A percentile compares a stretch with the other conserved stretches of the same genome.
Conservation (phyloP, 148 eudicot genomes). For the Heliosperma pusillum region DNA sequence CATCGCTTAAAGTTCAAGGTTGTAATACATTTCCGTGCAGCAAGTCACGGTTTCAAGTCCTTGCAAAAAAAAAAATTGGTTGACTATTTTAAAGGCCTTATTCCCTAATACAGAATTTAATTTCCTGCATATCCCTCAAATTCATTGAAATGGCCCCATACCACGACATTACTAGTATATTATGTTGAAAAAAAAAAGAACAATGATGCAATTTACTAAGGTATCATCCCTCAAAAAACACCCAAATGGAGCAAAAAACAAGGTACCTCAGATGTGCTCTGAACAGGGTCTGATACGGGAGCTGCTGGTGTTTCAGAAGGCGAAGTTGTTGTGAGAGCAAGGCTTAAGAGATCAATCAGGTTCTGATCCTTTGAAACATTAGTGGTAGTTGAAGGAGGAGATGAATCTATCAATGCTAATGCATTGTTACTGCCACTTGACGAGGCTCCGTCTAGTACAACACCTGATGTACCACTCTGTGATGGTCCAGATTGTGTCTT, state of each 20-base stretch:
- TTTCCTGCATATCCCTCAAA: too few species aligned
- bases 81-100: background rate
- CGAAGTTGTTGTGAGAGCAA: conserved; percentile 50
- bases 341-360: conserved; percentile 69
- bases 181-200: background rate
- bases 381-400: conserved; percentile 30
- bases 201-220: background rate
- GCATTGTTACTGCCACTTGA: conserved; percentile 47
- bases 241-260: background rate
- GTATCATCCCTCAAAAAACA: background rate
- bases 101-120: too few species aligned
- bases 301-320: conserved; percentile 38
- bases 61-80: background rate
- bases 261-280: conserved; percentile 29
- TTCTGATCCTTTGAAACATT: conserved; percentile 58
- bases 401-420: conserved; percentile 50
- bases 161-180: background rate
- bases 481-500: conserved; percentile 44
- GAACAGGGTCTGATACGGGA: conserved; percentile 30
- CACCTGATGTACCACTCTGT: conserved; percentile 29
- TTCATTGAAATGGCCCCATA: background rate
- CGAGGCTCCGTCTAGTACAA: conserved; percentile 39
- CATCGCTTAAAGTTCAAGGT: background rate
- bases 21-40: background rate
- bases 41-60: background rate